Conservation (phyloP, 2,329 filamentous ascomycete species). For the Xylaria arbuscula region DNA sequence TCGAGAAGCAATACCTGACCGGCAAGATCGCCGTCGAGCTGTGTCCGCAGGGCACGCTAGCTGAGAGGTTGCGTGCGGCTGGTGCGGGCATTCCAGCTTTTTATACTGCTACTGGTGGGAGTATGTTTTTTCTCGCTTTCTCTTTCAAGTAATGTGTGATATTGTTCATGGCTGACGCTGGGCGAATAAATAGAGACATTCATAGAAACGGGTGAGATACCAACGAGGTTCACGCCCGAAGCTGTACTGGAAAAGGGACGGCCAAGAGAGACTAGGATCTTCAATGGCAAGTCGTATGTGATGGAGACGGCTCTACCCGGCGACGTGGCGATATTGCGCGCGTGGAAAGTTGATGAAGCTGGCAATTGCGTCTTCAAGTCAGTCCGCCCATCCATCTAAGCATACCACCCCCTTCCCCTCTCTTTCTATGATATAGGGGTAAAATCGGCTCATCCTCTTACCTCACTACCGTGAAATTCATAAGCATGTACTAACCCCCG, state of each 20-base stretch:
- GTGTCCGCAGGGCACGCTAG: slow-evolving; percentile 79
- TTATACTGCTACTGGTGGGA: slow-evolving; percentile 79
- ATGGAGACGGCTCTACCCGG: slow-evolving; percentile 82
- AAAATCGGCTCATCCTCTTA: not conserved
- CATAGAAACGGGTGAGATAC: slow-evolving; percentile 75
- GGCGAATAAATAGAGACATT: slow-evolving; percentile 63
- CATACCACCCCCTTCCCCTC: not conserved
- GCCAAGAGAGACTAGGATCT: slow-evolving; percentile 76
- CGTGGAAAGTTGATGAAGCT: slow-evolving; percentile 79
- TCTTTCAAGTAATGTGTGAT: not conserved
- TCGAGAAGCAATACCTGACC: slow-evolving; percentile 79
- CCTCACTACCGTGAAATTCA: not conserved
- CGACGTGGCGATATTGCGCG: slow-evolving; percentile 81
- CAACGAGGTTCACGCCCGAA: slow-evolving; percentile 68
- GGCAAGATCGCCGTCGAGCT: slow-evolving; percentile 81
- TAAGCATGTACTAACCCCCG: not conserved
- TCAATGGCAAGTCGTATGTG: slow-evolving; percentile 77
- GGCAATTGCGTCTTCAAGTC: slow-evolving; percentile 84
- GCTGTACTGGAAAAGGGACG: slow-evolving; percentile 72
- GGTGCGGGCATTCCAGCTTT: slow-evolving; percentile 84
- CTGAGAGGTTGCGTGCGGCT: slow-evolving; percentile 76
- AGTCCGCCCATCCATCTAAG: slow-evolving; percentile 30
- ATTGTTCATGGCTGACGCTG: slow-evolving; percentile 7
- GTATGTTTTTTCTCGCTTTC: slow-evolving; percentile 55
- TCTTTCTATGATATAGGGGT: not conserved